Evolutionary conservation across 148 eudicot genomes (phyloP), one percentile per base, ranked within the genome.

Genomic region (Rhododendron mucronatum): DNA sequence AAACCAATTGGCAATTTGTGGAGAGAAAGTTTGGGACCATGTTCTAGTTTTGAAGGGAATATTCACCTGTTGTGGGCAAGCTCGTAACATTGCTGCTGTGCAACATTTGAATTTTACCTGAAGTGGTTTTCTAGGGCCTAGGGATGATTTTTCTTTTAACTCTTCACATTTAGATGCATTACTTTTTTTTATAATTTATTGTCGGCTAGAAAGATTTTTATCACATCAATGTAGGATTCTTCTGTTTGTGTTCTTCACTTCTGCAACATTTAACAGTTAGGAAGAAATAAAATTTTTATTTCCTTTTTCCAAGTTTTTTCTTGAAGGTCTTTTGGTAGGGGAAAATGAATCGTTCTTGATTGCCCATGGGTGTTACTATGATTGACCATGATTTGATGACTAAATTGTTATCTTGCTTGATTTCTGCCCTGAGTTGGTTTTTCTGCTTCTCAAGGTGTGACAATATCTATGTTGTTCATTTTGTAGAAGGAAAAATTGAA

Each of bases 401-500:
- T 48, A 13, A 39, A 81, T 47, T 35, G 23, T n/a, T 28, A 26
- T 18, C 33, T 21, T 21, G 28, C 23, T 83, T 83, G 28, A 71
- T 69, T 26, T 71, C 41, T 47, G 18, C 71, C 16, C 45, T 35
- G 51, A 37, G 48, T 55, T 83, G 53, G 30, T 87, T 28, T 79
- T 57, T 63, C 15, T 75, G 78, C 81, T 82, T 47, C 82, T 77
- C 79, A 89, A 69, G 78, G 15, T 11, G 16, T 41, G 30, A 77
- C 28, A 57, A 80, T 11, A 20, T 88, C 50, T 35, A 47, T 83
- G 35, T 74, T 78, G 35, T 86, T 86, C n/a, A 26, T 85, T 90
- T 59, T 88, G 61, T 88, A 95, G 99, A 90, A 89, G 84, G 95
- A 96, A 85, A 91, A 92, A 76, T 48, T 86, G 73, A 91, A 94